Evolutionary conservation across 176 grass and related monocot species (phyloP).

Genomic region (Urochloa ruziziensis): DNA sequence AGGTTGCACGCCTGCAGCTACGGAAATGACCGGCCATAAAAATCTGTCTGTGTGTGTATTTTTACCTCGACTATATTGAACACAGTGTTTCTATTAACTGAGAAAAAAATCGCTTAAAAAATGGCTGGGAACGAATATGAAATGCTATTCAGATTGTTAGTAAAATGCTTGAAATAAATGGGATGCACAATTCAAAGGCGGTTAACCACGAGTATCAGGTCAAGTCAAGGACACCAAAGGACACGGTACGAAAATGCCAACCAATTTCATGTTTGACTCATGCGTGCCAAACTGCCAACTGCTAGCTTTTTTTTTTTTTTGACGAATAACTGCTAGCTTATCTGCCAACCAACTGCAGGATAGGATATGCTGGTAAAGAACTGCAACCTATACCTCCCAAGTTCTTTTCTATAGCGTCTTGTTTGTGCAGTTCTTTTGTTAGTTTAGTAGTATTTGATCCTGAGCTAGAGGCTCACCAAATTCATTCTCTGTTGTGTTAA

Average conservation of each 20-base stretch:
- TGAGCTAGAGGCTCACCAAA: neutral
- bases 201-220: constrained; percentile 22
- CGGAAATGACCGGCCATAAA: neutral
- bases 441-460: neutral
- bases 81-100: neutral
- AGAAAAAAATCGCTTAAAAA: neutral
- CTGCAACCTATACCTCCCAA: neutral
- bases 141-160: neutral
- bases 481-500: neutral
- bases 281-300: neutral
- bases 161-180: neutral
- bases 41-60: no score
- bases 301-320: no score
- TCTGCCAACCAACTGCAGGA: neutral
- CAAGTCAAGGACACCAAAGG: neutral
- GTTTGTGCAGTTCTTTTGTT: neutral
- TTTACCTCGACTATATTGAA: neutral
- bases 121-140: neutral
- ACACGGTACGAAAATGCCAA: neutral
- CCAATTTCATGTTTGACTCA: constrained; percentile 28
- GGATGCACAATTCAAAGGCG: neutral
- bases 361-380: neutral
- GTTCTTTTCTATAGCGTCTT: neutral
- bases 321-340: no score
- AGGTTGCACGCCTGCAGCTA: neutral